phyloP scores from a whole-genome alignment of 352 stramenopile genomes.

The Phytopythium delawarense region DNA sequence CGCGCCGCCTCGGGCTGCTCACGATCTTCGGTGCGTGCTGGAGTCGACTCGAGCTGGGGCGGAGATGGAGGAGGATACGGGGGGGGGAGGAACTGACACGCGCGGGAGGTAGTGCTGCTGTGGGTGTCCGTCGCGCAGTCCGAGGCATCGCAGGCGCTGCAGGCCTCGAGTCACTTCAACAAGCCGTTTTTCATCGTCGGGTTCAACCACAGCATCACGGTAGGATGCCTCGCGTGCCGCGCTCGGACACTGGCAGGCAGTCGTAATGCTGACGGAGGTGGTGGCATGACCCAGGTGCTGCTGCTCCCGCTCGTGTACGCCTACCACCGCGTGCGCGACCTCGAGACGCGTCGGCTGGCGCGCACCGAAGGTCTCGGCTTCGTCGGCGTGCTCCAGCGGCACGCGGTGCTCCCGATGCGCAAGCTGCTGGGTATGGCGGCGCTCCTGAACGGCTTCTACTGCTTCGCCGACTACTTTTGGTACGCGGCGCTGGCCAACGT shows the following conservation, averaged over 20 bases:
- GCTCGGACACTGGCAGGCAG: background rate
- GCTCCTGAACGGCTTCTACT: slow-evolving; percentile 38
- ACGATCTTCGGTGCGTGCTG: slow-evolving; percentile 4
- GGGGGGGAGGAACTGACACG: background rate
- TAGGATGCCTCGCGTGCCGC: background rate
- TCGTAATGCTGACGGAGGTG: background rate
- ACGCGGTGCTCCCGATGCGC: slow-evolving; percentile 18
- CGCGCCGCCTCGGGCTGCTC: slow-evolving; percentile 3
- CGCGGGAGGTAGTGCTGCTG: slow-evolving; percentile 16
- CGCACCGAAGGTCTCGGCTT: slow-evolving; percentile 11
- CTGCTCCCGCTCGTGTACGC: slow-evolving; percentile 33
- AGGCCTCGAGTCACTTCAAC: slow-evolving; percentile 18
- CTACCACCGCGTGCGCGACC: slow-evolving; percentile 28
- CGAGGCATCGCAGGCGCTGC: slow-evolving; percentile 24
- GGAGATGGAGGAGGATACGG: background rate
- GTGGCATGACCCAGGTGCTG: slow-evolving; percentile 16
- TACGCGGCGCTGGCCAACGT: slow-evolving; percentile 32
- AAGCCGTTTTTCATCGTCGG: slow-evolving; percentile 59
- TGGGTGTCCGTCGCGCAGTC: slow-evolving; percentile 27
- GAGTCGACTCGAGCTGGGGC: background rate
- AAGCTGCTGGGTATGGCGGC: slow-evolving; percentile 18
- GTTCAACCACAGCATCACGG: slow-evolving; percentile 45
- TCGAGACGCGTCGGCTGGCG: background rate
- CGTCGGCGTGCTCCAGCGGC: slow-evolving; percentile 14
- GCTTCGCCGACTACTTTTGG: slow-evolving; percentile 42